Evolutionary conservation across 257 asterid species (phyloP).

Genomic region (Lantana camara): DNA sequence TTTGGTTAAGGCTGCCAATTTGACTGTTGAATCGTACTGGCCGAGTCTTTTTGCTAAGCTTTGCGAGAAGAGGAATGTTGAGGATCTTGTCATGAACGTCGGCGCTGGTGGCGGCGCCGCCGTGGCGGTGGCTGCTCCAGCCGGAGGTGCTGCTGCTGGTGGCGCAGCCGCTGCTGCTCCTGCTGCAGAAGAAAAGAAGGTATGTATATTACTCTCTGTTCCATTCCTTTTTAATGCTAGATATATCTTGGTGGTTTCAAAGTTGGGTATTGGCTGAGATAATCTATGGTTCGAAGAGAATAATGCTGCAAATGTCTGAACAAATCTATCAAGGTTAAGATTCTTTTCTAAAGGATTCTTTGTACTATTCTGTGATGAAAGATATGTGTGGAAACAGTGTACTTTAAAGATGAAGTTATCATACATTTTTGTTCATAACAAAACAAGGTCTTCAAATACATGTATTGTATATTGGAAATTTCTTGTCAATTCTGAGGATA

Average conservation of each 20-base stretch:
- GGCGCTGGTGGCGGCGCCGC: conserved; percentile 77
- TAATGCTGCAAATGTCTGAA: neutral
- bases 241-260: too few species aligned
- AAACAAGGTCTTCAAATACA: too few species aligned
- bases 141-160: conserved; percentile 45
- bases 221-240: neutral
- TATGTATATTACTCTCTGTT: neutral
- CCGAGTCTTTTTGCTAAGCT: conserved; percentile 71
- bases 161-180: conserved; percentile 66
- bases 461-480: too few species aligned
- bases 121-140: conserved; percentile 49
- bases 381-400: too few species aligned
- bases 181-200: conserved; percentile 57
- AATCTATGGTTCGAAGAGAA: neutral
- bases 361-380: neutral
- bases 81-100: conserved; percentile 58
- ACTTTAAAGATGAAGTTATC: too few species aligned
- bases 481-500: neutral
- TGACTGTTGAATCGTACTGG: conserved; percentile 78
- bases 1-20: conserved; percentile 55
- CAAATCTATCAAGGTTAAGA: too few species aligned
- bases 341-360: too few species aligned
- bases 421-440: too few species aligned
- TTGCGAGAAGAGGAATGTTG: conserved; percentile 65
- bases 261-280: too few species aligned